Evolutionary conservation across 1,284 basidiomycete genomes (phyloP), one percentile per base, ranked within the genome.

Genomic region (Microbotryomycetes sp.): DNA sequence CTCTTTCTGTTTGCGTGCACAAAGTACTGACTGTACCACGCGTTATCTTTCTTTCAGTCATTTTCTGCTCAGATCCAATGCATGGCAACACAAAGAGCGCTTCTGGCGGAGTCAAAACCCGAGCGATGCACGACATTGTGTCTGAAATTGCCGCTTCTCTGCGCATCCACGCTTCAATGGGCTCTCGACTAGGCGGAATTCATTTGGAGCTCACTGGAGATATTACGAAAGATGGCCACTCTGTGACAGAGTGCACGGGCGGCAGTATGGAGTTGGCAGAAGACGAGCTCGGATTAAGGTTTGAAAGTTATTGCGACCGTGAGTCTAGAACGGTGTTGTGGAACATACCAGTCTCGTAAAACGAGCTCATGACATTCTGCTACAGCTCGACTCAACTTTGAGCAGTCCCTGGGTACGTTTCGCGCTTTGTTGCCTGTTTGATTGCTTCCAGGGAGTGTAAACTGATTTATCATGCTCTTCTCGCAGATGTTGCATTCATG

Each of bases 41-140:
- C 47, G 5, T 15, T n/a, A 21, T n/a, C 13, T n/a, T 13, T 41
- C 11, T 41, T 41, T 41, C 35, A 60, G 90, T 97, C 2, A 85
- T 88, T 27, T 96, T 92, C 88, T 83, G 94, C 57, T 96, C 90
- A 72, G 94, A 98, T 76, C 92, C 94, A 2, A 97, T 97, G 94
- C 91, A 94, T 70, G 66, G 70, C 70, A 94, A 89, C 77, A 94
- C 91, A 1, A 82, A 86, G 61, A 87, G 88, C 0, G 88, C 89
- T 1, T 78, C 57, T 7, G 59, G 54, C 73, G 3, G 71, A 87
- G 18, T 81, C 67, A 93, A 94, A 76, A 97, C 92, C 0, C 85
- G 93, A 27, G 82, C 91, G 73, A 97, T 97, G 73, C 84, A 85
- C 45, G 91, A 91, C 54, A 90, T 98, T 73, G 87, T 97, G 59